Conservation (phyloP, 805 yeast genomes). For the Yarrowia osloensis region DNA sequence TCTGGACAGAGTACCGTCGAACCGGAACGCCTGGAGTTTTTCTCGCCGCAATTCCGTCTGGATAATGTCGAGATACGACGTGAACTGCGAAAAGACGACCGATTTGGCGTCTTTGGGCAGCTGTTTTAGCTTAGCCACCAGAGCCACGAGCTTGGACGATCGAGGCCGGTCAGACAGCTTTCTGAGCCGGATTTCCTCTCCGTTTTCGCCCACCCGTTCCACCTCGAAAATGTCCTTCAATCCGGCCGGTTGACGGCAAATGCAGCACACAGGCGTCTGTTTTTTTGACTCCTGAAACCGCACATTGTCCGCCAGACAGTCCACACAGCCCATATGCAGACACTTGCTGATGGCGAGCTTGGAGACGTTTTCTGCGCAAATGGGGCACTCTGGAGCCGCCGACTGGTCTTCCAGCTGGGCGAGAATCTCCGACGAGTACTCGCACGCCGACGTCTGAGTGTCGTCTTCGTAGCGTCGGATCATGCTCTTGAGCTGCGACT, state of each 20-base stretch:
- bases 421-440: not conserved
- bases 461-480: not conserved
- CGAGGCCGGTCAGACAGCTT: slow-evolving; percentile 41
- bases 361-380: slow-evolving; percentile 74
- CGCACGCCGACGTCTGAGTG: not conserved
- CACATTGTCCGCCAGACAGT: slow-evolving; percentile 73
- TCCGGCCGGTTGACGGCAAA: slow-evolving; percentile 64
- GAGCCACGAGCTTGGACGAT: slow-evolving; percentile 73
- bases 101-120: slow-evolving; percentile 59
- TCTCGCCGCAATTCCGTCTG: slow-evolving; percentile 57
- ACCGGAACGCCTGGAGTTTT: slow-evolving; percentile 61
- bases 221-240: slow-evolving; percentile 52
- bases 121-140: slow-evolving; percentile 57
- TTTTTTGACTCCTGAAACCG: slow-evolving; percentile 59
- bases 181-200: slow-evolving; percentile 31
- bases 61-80: slow-evolving; percentile 75
- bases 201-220: slow-evolving; percentile 38
- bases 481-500: not conserved
- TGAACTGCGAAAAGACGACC: slow-evolving; percentile 89
- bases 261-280: slow-evolving; percentile 64
- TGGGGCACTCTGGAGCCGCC: slow-evolving; percentile 70
- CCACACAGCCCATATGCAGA: slow-evolving; percentile 75
- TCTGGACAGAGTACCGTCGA: slow-evolving; percentile 78
- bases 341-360: slow-evolving; percentile 69
- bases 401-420: slow-evolving; percentile 33